Conservation (phyloP, 2,329 filamentous ascomycete genomes). For the Xylariomycetidae sp. region DNA sequence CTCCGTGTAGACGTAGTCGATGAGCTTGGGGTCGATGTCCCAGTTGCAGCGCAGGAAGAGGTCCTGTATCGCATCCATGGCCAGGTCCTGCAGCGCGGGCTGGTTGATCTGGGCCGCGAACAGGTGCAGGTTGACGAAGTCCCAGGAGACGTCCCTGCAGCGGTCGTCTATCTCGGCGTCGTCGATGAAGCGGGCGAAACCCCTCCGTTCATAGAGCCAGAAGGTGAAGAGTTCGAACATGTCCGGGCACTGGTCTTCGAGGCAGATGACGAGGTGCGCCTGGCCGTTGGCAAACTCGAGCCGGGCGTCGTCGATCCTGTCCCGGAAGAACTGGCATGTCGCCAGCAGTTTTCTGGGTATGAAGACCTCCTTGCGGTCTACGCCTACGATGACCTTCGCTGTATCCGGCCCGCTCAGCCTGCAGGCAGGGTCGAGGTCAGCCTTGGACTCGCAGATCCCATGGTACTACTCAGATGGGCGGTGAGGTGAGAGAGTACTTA, state of each 20-base stretch:
- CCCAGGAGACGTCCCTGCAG: constrained; percentile 46
- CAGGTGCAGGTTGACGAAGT: constrained; percentile 51
- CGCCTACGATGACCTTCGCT: constrained; percentile 27
- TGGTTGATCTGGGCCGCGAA: constrained; percentile 50
- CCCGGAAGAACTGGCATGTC: constrained; percentile 25
- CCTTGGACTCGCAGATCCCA: constrained; percentile 1
- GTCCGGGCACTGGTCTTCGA: constrained; percentile 27
- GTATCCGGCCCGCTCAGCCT: constrained; percentile 17
- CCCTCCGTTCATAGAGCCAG: constrained; percentile 26
- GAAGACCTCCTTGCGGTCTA: constrained; percentile 21
- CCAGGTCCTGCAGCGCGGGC: constrained; percentile 47
- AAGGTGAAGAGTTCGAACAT: constrained; percentile 30
- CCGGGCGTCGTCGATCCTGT: constrained; percentile 18
- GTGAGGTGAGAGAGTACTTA: constrained; percentile 10
- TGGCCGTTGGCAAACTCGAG: constrained; percentile 19
- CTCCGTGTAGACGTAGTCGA: constrained; percentile 49
- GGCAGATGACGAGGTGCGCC: constrained; percentile 18
- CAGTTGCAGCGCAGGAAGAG: constrained; percentile 55
- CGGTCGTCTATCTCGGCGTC: constrained; percentile 16
- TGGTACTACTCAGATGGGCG: not conserved
- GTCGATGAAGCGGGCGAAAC: constrained; percentile 23
- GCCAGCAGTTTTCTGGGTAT: constrained; percentile 25
- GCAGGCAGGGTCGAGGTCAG: constrained; percentile 1
- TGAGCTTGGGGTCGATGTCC: constrained; percentile 49
- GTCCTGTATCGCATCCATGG: constrained; percentile 56